These are phyloP conservation scores for Santalum album DNA, from an alignment of 164 flowering plant genomes.

Conservation along the genomic window DNA sequence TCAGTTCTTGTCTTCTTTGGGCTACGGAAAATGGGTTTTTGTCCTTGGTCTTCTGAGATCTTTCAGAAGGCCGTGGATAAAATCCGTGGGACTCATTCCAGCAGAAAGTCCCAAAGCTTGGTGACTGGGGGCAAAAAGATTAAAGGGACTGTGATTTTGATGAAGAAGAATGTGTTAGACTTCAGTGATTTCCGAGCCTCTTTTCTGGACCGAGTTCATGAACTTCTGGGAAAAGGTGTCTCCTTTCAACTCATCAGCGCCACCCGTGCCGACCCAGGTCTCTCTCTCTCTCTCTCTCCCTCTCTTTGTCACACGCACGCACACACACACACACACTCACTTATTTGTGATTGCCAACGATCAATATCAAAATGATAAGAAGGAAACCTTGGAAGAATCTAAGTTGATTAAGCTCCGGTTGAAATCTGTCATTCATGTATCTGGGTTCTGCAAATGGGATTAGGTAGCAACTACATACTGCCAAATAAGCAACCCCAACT, in stretches of 20 bases:
- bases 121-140: constrained; percentile 14
- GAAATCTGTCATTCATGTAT: no score
- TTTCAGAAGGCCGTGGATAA: constrained; percentile 10
- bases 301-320: not conserved
- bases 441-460: no score
- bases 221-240: constrained; percentile 37
- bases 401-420: no score
- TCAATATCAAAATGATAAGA: no score
- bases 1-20: no score
- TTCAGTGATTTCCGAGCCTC: constrained; percentile 28
- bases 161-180: constrained; percentile 45
- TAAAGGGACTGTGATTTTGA: constrained; percentile 35
- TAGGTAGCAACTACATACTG: no score
- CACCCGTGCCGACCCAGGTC: constrained; percentile 29
- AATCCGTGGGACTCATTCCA: constrained; percentile 13
- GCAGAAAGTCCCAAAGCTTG: not conserved
- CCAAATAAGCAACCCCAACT: no score
- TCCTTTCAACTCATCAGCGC: constrained; percentile 45
- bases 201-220: constrained; percentile 33
- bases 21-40: not conserved
- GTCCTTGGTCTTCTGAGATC: constrained; percentile 7
- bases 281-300: not conserved
- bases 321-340: no score
- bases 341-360: no score
- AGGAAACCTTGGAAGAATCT: no score